Percentiles rank a stretch among this genome's conserved stretches.
Evolutionary conservation across 768 basidiomycete genomes (phyloP).

Genomic region (Boletellus ananas): DNA sequence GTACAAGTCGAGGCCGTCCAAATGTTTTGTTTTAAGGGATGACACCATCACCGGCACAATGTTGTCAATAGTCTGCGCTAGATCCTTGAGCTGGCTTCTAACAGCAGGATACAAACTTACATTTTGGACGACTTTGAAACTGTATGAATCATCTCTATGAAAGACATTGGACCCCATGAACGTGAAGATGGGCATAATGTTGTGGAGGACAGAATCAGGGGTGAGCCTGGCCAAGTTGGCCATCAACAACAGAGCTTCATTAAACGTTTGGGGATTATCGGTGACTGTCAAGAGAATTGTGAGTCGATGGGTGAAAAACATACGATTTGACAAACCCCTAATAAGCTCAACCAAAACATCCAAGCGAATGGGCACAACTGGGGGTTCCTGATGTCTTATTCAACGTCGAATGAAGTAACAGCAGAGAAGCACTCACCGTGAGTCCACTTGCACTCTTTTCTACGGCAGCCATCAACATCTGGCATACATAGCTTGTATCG

Average conservation of each 20-base stretch:
- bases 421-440: slow-evolving; percentile 37
- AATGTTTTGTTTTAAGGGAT: slow-evolving; percentile 61
- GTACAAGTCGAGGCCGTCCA: slow-evolving; percentile 55
- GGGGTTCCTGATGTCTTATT: slow-evolving; percentile 42
- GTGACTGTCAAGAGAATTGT: slow-evolving; percentile 51
- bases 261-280: slow-evolving; percentile 90
- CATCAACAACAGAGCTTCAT: slow-evolving; percentile 86
- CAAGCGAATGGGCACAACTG: slow-evolving; percentile 62
- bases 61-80: slow-evolving; percentile 76
- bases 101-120: slow-evolving; percentile 35
- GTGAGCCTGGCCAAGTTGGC: slow-evolving; percentile 78
- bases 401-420: not conserved
- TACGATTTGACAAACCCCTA: slow-evolving; percentile 45
- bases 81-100: not conserved
- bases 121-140: slow-evolving; percentile 92
- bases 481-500: slow-evolving; percentile 77
- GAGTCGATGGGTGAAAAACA: not conserved
- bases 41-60: slow-evolving; percentile 92
- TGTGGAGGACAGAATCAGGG: slow-evolving; percentile 88
- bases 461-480: slow-evolving; percentile 79
- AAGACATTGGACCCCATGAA: slow-evolving; percentile 99
- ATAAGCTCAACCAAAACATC: slow-evolving; percentile 88
- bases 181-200: slow-evolving; percentile 97
- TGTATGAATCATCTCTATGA: slow-evolving; percentile 94
- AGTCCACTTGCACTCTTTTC: slow-evolving; percentile 60